Percentiles rank a stretch among this genome's conserved stretches.
Evolutionary conservation across 352 stramenopile genomes (phyloP).

Genomic region (Pythium scleroteichum): DNA sequence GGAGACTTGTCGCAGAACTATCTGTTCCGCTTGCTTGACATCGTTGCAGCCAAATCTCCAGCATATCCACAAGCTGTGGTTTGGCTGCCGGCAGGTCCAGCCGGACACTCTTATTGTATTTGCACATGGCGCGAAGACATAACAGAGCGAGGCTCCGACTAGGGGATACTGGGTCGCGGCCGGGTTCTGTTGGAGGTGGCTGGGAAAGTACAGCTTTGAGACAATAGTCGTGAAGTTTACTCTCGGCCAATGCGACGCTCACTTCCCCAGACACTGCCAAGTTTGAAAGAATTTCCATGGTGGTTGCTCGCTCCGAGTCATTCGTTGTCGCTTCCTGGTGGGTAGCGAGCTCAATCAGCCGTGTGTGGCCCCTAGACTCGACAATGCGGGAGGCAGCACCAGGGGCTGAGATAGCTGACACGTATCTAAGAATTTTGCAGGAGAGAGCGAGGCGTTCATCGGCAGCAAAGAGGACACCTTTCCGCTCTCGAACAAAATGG

Average conservation of each 20-base stretch:
- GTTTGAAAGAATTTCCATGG: slow-evolving; percentile 54
- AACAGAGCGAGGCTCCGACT: slow-evolving; percentile 30
- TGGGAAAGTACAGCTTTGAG: slow-evolving; percentile 35
- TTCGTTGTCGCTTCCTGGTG: slow-evolving; percentile 22
- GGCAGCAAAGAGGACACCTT: slow-evolving; percentile 15
- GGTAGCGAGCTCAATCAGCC: slow-evolving; percentile 37
- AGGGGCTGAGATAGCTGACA: slow-evolving; percentile 33
- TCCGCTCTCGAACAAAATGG: slow-evolving; percentile 47
- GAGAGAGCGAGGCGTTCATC: slow-evolving; percentile 46
- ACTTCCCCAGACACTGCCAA: slow-evolving; percentile 36
- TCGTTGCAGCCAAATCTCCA: slow-evolving; percentile 30
- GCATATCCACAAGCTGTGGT: slow-evolving; percentile 28
- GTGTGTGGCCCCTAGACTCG: slow-evolving; percentile 36
- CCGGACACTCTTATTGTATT: slow-evolving; percentile 35
- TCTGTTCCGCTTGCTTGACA: not conserved
- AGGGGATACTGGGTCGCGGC: slow-evolving; percentile 7
- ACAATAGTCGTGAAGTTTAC: slow-evolving; percentile 54
- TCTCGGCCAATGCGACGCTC: slow-evolving; percentile 30
- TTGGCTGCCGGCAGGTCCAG: slow-evolving; percentile 25
- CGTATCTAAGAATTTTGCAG: slow-evolving; percentile 44
- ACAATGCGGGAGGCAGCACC: slow-evolving; percentile 42
- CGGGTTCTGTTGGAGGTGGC: not conserved
- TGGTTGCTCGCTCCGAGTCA: slow-evolving; percentile 24
- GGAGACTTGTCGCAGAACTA: not conserved
- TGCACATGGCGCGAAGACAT: slow-evolving; percentile 43